A percentile compares a stretch with the other conserved stretches of the same genome.
These are phyloP conservation scores for Avicennia marina DNA, from an alignment of 257 asterid species.

Conservation along the genomic window DNA sequence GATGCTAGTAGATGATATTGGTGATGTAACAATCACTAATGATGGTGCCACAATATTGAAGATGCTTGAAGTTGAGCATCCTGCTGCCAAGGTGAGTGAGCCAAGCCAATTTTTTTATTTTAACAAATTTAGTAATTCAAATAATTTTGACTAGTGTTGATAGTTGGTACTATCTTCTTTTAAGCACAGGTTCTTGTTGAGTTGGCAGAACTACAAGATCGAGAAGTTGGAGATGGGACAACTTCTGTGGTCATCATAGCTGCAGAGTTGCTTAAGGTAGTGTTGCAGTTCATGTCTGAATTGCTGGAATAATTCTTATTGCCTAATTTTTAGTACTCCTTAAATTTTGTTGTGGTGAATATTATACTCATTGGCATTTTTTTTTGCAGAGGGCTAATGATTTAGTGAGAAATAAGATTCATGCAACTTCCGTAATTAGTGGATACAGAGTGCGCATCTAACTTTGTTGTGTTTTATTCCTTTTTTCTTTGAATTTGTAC, in stretches of 20 bases:
- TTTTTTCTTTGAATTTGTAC: not conserved
- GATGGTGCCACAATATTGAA: slow-evolving; percentile 96
- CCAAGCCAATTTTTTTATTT: not conserved
- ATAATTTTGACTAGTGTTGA: not conserved
- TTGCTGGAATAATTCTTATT: not conserved
- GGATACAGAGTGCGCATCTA: slow-evolving; percentile 71
- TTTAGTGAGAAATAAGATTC: slow-evolving; percentile 88
- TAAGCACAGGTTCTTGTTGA: slow-evolving; percentile 83
- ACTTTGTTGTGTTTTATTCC: not conserved
- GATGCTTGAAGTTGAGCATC: slow-evolving; percentile 99
- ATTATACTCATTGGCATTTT: slow-evolving; percentile 14
- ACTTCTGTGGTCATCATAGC: slow-evolving; percentile 95
- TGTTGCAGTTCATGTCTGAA: not conserved
- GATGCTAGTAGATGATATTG: slow-evolving; percentile 99
- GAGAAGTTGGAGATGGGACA: slow-evolving; percentile 99
- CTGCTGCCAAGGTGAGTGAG: slow-evolving; percentile 85
- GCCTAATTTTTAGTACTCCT: slow-evolving; percentile 1
- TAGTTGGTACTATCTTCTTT: not conserved
- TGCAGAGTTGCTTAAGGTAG: slow-evolving; percentile 96
- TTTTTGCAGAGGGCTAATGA: slow-evolving; percentile 90
- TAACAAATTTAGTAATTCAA: not conserved
- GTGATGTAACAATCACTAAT: slow-evolving; percentile 96
- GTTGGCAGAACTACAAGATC: slow-evolving; percentile 97
- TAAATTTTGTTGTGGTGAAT: not conserved
- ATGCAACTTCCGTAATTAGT: slow-evolving; percentile 93